phyloP scores from a whole-genome alignment of 768 basidiomycete species.

The Tylopilus balloui region DNA sequence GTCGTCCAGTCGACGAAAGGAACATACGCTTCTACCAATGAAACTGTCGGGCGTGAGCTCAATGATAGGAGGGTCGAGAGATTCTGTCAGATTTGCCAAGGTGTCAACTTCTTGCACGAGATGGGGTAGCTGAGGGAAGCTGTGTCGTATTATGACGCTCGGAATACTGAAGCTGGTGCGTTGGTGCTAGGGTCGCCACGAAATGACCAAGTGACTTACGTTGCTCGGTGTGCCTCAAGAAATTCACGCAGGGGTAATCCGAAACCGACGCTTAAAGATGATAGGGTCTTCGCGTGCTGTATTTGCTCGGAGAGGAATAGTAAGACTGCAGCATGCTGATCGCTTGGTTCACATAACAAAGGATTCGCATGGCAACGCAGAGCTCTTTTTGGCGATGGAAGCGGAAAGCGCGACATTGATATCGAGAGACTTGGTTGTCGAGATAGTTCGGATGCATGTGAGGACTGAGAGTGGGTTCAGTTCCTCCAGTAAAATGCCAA shows the following conservation, averaged over 20 bases:
- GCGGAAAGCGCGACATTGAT: constrained; percentile 6
- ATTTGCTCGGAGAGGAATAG: constrained; percentile 29
- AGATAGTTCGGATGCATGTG: constrained; percentile 5
- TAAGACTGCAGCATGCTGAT: constrained; percentile 19
- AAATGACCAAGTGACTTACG: constrained; percentile 11
- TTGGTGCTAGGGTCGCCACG: background rate
- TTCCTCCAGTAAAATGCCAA: background rate
- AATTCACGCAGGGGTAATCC: constrained; percentile 21
- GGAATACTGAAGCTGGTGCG: constrained; percentile 6
- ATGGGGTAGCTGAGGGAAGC: background rate
- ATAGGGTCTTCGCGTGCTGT: constrained; percentile 25
- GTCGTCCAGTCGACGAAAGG: background rate
- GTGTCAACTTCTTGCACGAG: constrained; percentile 3
- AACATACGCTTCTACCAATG: constrained; percentile 28
- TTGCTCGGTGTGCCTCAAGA: constrained; percentile 16
- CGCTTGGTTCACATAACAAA: constrained; percentile 6
- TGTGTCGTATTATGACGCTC: background rate
- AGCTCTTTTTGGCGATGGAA: constrained; percentile 5
- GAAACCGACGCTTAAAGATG: constrained; percentile 19
- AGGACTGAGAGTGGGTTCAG: constrained; percentile 18
- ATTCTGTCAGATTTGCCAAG: constrained; percentile 20
- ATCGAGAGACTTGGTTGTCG: constrained; percentile 3
- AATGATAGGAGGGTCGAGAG: constrained; percentile 17
- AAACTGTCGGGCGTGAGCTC: constrained; percentile 26
- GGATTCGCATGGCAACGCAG: constrained; percentile 3